Percentiles rank a stretch among this genome's conserved stretches.
phyloP scores from a whole-genome alignment of 768 basidiomycete genomes.

The Rhodotorula sphaerocarpa region DNA sequence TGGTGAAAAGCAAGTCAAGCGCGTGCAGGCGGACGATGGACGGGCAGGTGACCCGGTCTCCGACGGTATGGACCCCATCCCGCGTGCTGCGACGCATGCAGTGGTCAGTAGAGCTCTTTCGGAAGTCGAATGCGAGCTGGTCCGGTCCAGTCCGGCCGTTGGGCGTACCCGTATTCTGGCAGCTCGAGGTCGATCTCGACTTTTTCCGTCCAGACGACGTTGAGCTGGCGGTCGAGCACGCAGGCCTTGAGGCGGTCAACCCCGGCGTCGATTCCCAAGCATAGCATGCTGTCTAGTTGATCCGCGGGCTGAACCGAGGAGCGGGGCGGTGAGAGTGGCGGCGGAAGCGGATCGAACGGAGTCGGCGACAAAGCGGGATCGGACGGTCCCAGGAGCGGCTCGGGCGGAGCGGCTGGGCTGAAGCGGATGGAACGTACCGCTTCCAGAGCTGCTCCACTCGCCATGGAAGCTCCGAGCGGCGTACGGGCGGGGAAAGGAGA shows the following conservation, averaged over 20 bases:
- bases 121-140: too few species aligned
- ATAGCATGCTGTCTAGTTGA: constrained; percentile 12
- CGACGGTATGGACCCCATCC: constrained; percentile 15
- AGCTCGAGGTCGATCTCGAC: constrained; percentile 16
- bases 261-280: constrained; percentile 18
- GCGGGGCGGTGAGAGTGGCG: not conserved
- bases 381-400: not conserved
- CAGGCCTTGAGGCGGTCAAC: constrained; percentile 2
- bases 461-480: too few species aligned
- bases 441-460: too few species aligned
- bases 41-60: constrained; percentile 16
- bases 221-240: constrained; percentile 1
- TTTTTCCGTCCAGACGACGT: constrained; percentile 15
- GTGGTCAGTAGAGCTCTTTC: too few species aligned
- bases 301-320: too few species aligned
- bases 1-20: constrained; percentile 24
- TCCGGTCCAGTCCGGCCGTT: too few species aligned
- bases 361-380: not conserved
- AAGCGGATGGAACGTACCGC: too few species aligned
- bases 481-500: too few species aligned
- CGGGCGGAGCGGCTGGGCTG: not conserved
- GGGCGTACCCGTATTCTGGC: constrained; percentile 16
- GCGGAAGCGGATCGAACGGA: not conserved
- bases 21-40: constrained; percentile 10
- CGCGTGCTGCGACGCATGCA: not conserved